Evolutionary conservation across 2,329 filamentous ascomycete species (phyloP), one percentile per base, ranked within the genome.

Genomic region (Exophiala lecanii-corni): DNA sequence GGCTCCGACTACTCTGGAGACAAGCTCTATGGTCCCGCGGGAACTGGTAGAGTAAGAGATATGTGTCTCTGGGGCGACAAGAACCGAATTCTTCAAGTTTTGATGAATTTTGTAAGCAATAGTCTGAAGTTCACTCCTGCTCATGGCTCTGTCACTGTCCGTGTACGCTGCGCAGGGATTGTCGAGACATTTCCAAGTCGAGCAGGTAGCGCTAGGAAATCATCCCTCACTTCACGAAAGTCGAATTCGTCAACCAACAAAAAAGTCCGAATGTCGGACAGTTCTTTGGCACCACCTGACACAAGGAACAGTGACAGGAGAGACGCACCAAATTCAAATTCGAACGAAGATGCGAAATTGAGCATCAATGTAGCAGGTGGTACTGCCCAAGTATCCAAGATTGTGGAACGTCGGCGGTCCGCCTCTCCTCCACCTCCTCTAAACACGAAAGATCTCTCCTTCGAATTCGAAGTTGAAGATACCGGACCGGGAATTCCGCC

Each of bases 61-160:
- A 89, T 94, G 82, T 82, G 85, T 38, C 70, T 96, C 1, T 92
- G 86, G 80, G 89, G 89, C n/a, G 89, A 96, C 56, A 85, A 92
- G 54, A 88, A 95, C 58, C 76, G 89, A 33, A 92, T 95, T 28
- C 68, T 94, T 18, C 89, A 95, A 61, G 85, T 95, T n/a, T 78
- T 95, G 35, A 95, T 94, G 69, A 94, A 94, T 59, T 71, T 96
- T 21, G 87, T 94, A 35, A 89, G 85, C 63, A 96, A 96, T 67
- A 87, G 84, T 61, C 69, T 95, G 32, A 96, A 96, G 61, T 95
- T 96, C 58, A 95, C 89, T 0, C 85, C 87, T 0, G 64, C 78
- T 5, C 81, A 81, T 1, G 89, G 89, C 5, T 82, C 73, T 20
- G 86, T 96, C 2, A 75, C 80, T 18, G 76, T 95, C 6, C 78